Conservation (phyloP, 2,329 filamentous ascomycete genomes). For the Pseudogymnoascus sp. region DNA sequence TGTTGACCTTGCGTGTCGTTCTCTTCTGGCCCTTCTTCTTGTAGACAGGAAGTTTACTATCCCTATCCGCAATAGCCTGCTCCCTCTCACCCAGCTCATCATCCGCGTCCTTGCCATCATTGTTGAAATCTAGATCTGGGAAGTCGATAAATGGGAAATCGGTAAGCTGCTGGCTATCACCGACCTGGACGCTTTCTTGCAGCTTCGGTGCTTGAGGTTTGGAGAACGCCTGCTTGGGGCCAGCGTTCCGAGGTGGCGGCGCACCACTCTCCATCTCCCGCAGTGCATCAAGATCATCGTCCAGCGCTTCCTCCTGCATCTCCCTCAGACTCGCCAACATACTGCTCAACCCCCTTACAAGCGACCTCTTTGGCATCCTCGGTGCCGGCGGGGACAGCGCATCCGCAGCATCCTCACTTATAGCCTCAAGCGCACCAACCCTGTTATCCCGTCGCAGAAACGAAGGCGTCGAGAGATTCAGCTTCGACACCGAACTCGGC, state of each 20-base stretch:
- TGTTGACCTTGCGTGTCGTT: constrained; percentile 62
- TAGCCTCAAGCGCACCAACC: constrained; percentile 37
- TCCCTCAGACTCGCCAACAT: constrained; percentile 64
- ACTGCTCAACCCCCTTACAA: constrained; percentile 64
- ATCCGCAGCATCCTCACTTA: constrained; percentile 49
- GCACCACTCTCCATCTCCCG: constrained; percentile 52
- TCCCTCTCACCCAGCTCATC: constrained; percentile 39
- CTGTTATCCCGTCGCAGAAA: constrained; percentile 52
- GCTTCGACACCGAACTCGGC: constrained; percentile 44
- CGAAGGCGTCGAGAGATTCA: constrained; percentile 60
- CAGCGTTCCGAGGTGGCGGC: constrained; percentile 19
- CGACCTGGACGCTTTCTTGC: constrained; percentile 33
- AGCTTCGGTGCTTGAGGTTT: constrained; percentile 4
- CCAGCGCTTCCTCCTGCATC: constrained; percentile 59
- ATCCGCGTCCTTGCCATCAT: constrained; percentile 39
- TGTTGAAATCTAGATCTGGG: neutral
- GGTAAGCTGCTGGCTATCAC: constrained; percentile 37
- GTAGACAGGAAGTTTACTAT: constrained; percentile 53
- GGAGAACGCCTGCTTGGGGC: constrained; percentile 15
- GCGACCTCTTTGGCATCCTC: constrained; percentile 48
- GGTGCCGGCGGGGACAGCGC: constrained; percentile 37
- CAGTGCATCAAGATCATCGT: constrained; percentile 67
- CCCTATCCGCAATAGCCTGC: constrained; percentile 34
- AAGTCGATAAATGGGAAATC: constrained; percentile 55
- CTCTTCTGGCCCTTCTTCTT: constrained; percentile 83